Evolutionary conservation across 352 stramenopile genomes (phyloP), one percentile per base, ranked within the genome.

Genomic region (Phytophthora niederhauseri): DNA sequence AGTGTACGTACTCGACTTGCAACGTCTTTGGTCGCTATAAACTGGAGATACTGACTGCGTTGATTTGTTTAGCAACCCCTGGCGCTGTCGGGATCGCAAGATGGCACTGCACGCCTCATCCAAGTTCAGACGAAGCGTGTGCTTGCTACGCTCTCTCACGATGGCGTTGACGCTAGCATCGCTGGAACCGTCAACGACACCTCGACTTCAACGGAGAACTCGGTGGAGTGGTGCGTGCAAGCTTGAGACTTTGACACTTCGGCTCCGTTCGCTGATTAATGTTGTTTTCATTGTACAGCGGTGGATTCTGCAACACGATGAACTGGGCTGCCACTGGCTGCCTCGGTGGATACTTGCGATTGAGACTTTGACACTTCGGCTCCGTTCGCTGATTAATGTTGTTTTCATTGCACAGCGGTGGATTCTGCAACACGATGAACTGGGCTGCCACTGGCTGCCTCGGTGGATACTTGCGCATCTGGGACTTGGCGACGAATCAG

Each of bases 251-350:
- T 55, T 22, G n/a, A 34, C 12, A 19, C 1, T 48, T 0, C 15
- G 3, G 45, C 49, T 34, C 43, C 11, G 48, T 73, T 43, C 4
- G 14, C 57, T 69, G n/a, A 69, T 34, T 12, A 43, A 24, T 22
- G 34, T 31, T 52, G 52, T 6, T 51, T 57, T 48, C 17, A 38
- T 9, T 57, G 2, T 63, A 7, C 53, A 97, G 94, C 19, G 96
- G 98, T 15, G 96, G 93, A 19, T 99, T 99, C 72, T 98, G 83
- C 66, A 89, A 86, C 59, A 94, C 92, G 46, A 93, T 97, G 80
- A 97, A 98, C 68, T 99, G 97, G 97, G 93, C 86, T 41, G 96
- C 97, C 19, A 99, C 97, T 1, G 97, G 92, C 26, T 98, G 96
- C 34, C 91, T 98, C 2, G 97, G 98, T 62, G 97, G 97, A 58